Conservation (phyloP, 2,329 filamentous ascomycete species). For the Lasiodiplodia theobromae region DNA sequence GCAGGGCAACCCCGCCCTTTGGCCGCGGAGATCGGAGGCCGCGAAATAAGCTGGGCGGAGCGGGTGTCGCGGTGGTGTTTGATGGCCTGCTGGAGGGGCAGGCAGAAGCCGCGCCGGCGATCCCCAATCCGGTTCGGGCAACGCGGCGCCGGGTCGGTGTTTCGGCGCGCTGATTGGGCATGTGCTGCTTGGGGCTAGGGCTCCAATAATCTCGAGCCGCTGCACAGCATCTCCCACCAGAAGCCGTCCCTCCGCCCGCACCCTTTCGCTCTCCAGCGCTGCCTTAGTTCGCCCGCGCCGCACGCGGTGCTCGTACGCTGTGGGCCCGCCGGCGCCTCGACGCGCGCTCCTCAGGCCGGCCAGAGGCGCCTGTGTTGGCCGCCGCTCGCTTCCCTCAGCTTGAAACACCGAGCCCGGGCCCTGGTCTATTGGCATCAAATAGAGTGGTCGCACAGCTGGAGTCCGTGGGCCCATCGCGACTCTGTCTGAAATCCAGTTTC, state of each 20-base stretch:
- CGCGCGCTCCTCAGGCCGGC: conserved; percentile 20
- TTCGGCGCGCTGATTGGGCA: conserved; percentile 14
- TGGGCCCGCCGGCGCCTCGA: conserved; percentile 14
- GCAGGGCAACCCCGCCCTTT: conserved; percentile 6
- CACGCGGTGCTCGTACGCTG: conserved; percentile 24
- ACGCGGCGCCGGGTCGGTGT: conserved; percentile 2
- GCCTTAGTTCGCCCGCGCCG: conserved; percentile 11
- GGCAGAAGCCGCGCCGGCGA: conserved; percentile 4
- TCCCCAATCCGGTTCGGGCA: conserved; percentile 14
- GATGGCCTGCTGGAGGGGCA: conserved; percentile 2
- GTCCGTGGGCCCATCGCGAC: conserved; percentile 27
- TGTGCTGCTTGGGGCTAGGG: conserved; percentile 5
- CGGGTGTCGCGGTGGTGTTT: conserved; percentile 21
- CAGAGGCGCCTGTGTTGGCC: conserved; percentile 19
- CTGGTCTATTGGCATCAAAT: conserved; percentile 27
- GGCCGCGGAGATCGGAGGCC: conserved; percentile 14
- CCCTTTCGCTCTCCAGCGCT: conserved; percentile 9
- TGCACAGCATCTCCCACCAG: conserved; percentile 13
- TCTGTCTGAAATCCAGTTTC: conserved; percentile 28
- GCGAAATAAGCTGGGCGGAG: conserved; percentile 11
- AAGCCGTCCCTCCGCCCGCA: conserved; percentile 1
- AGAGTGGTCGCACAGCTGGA: conserved; percentile 28
- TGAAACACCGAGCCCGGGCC: conserved; percentile 27
- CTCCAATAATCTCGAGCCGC: conserved; percentile 24
- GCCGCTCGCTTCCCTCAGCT: conserved; percentile 26